Percentiles rank a stretch among this genome's conserved stretches.
phyloP scores from a whole-genome alignment of 1,284 basidiomycete species.

The Naganishia liquefaciens region DNA sequence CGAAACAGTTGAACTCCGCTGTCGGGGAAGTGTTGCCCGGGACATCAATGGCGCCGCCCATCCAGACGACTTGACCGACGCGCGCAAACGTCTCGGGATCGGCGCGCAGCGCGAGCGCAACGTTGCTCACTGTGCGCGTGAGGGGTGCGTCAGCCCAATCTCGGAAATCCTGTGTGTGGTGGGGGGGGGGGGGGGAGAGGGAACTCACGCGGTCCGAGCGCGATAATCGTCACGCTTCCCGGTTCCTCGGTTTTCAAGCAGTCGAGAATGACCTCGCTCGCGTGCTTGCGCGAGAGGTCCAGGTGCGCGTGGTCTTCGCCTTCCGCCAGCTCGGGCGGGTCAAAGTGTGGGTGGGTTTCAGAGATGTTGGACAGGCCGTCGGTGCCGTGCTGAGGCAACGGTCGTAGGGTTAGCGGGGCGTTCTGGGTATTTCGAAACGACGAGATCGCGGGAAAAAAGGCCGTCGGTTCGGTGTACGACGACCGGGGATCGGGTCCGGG shows the following conservation, averaged over 20 bases:
- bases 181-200: neutral
- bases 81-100: conserved; percentile 62
- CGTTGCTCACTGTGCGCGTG: conserved; percentile 71
- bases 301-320: conserved; percentile 58
- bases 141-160: neutral
- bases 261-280: conserved; percentile 67
- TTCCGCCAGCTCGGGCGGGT: conserved; percentile 53
- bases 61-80: conserved; percentile 72
- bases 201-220: conserved; percentile 69
- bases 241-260: conserved; percentile 64
- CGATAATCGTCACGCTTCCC: conserved; percentile 75
- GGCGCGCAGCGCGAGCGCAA: conserved; percentile 68
- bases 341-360: conserved; percentile 71
- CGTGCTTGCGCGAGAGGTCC: conserved; percentile 58
- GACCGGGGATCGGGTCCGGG: too few relatives aligned
- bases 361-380: conserved; percentile 79
- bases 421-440: too few relatives aligned
- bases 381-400: conserved; percentile 57
- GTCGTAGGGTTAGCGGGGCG: neutral
- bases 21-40: conserved; percentile 84
- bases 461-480: too few relatives aligned
- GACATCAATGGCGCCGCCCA: conserved; percentile 95
- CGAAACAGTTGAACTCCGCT: conserved; percentile 92
- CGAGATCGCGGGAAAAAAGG: too few relatives aligned
- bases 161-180: too few relatives aligned